These are phyloP conservation scores for Lactarius pseudohatsudake DNA, from an alignment of 768 basidiomycete species.

Conservation along the genomic window DNA sequence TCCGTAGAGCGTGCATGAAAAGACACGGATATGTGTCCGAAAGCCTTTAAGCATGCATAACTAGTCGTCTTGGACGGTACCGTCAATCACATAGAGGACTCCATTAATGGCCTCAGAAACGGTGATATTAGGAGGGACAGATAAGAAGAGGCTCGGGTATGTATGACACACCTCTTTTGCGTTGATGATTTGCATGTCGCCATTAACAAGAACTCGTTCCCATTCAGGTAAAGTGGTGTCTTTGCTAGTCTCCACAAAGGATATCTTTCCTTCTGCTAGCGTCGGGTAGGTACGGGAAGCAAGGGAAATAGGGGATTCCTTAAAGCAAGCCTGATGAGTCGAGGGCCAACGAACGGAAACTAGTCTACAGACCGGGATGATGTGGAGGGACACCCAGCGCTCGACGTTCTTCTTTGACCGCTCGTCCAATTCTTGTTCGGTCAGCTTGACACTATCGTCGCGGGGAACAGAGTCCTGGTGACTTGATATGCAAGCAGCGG, in stretches of 20 bases:
- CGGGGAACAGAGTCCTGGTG: constrained; percentile 53
- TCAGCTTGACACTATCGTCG: constrained; percentile 52
- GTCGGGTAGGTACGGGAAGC: constrained; percentile 52
- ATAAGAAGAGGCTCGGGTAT: background rate
- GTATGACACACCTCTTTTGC: constrained; percentile 57
- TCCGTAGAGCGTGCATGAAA: background rate
- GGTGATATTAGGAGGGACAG: constrained; percentile 10
- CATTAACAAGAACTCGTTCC: constrained; percentile 57
- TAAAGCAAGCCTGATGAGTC: constrained; percentile 7
- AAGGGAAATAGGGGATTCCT: constrained; percentile 52
- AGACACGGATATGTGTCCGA: background rate
- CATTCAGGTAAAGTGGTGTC: constrained; percentile 49
- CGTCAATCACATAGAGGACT: constrained; percentile 58
- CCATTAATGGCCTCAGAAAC: constrained; percentile 51
- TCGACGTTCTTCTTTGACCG: constrained; percentile 65
- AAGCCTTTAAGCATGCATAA: background rate
- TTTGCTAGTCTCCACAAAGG: constrained; percentile 45
- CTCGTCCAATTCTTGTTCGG: constrained; percentile 65
- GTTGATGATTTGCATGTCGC: constrained; percentile 52
- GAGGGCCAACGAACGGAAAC: background rate
- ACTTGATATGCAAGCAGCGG: constrained; percentile 37
- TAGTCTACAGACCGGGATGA: constrained; percentile 65
- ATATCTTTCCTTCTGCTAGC: constrained; percentile 51
- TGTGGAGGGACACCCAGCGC: constrained; percentile 79
- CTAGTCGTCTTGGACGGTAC: constrained; percentile 42